Conservation (phyloP, 805 yeast genomes). For the Dipodascopsis uninucleata region DNA sequence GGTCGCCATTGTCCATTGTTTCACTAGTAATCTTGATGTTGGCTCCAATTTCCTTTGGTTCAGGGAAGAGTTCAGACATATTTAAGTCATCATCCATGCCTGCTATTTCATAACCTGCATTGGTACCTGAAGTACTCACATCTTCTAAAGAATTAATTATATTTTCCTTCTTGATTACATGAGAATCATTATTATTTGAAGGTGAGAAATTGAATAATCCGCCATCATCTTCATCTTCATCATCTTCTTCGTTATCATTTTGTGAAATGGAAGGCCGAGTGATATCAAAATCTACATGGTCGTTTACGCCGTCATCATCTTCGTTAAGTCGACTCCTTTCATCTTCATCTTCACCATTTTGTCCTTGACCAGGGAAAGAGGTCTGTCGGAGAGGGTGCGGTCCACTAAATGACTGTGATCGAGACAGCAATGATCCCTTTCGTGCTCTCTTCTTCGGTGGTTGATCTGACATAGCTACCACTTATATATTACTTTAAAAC, state of each 20-base stretch:
- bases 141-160: background rate
- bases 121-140: background rate
- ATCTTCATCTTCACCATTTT: constrained; percentile 2
- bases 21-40: background rate
- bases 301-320: constrained; percentile 18
- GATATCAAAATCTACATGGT: constrained; percentile 28
- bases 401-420: background rate
- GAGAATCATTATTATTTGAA: background rate
- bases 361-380: constrained; percentile 9
- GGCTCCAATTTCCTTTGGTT: constrained; percentile 12
- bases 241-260: constrained; percentile 13
- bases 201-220: constrained; percentile 8
- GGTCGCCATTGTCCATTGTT: constrained; percentile 1
- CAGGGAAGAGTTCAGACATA: constrained; percentile 10
- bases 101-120: background rate
- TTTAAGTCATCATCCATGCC: constrained; percentile 2
- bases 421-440: constrained; percentile 3
- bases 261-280: constrained; percentile 13
- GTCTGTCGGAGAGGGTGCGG: constrained; percentile 24
- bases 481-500: background rate
- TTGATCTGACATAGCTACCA: constrained; percentile 3
- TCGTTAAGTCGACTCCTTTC: background rate
- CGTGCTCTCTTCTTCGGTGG: constrained; percentile 8
- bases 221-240: constrained; percentile 11
- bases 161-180: background rate